These are phyloP conservation scores for Aspergillus carlsbadensis DNA, from an alignment of 495 filamentous ascomycete genomes.

Conservation along the genomic window DNA sequence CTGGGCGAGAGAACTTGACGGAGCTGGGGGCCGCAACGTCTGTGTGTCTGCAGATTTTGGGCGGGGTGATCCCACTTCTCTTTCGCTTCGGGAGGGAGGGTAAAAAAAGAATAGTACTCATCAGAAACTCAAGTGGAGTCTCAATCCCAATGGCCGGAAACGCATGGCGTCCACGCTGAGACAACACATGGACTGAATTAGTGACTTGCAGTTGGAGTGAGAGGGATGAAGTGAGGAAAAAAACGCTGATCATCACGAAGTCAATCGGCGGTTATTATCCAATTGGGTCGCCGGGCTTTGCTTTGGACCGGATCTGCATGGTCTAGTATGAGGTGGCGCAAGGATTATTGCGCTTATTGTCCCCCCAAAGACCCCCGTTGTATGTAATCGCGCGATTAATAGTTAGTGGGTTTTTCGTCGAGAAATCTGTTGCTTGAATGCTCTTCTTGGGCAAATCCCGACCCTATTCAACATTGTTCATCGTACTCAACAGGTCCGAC, in stretches of 20 bases:
- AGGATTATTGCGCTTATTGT: neutral
- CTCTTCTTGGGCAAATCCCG: neutral
- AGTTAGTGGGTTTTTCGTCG: neutral
- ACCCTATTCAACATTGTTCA: neutral
- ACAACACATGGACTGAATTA: neutral
- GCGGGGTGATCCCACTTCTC: constrained; percentile 3
- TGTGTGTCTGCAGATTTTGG: neutral
- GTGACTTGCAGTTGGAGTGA: constrained; percentile 1
- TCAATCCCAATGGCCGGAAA: neutral
- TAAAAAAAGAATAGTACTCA: neutral
- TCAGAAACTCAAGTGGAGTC: constrained; percentile 4
- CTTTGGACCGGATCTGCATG: neutral
- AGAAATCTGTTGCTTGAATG: neutral
- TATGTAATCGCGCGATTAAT: neutral
- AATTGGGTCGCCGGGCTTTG: neutral
- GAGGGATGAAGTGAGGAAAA: neutral
- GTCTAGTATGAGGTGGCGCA: neutral
- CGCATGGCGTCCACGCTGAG: constrained; percentile 1
- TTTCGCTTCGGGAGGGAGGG: neutral
- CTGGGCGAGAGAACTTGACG: constrained; percentile 3
- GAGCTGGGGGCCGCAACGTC: neutral
- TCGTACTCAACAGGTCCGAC: no score
- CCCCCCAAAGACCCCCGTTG: neutral
- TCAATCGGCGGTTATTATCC: neutral
- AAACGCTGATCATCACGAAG: neutral